Percentiles rank a stretch among this genome's conserved stretches.
Evolutionary conservation across 1,284 basidiomycete species (phyloP).

Genomic region (Lignosus rhinocerotis): DNA sequence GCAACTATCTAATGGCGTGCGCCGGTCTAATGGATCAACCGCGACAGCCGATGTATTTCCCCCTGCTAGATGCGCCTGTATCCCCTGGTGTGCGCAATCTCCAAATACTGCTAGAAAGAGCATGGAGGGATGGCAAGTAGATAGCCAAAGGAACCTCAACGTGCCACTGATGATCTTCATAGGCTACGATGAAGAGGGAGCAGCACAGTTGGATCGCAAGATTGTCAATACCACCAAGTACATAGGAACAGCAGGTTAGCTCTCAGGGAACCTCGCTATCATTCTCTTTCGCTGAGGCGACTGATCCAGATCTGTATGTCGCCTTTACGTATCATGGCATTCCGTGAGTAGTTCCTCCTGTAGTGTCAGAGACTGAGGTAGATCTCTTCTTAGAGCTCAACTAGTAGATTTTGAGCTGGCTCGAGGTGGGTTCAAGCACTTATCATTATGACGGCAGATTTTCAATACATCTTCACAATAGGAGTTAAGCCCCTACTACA

Average conservation of each 20-base stretch:
- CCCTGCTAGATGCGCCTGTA: conserved; percentile 53
- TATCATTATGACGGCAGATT: background rate
- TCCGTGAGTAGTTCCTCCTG: conserved; percentile 51
- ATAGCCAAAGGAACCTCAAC: background rate
- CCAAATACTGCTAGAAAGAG: conserved; percentile 77
- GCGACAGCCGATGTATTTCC: conserved; percentile 58
- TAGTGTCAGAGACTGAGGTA: background rate
- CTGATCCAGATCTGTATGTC: conserved; percentile 57
- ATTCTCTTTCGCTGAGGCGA: conserved; percentile 5
- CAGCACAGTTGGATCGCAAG: conserved; percentile 53
- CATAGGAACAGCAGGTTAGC: conserved; percentile 73
- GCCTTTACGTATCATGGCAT: conserved; percentile 75
- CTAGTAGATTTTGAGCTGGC: conserved; percentile 64
- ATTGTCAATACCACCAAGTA: conserved; percentile 69
- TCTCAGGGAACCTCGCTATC: conserved; percentile 27
- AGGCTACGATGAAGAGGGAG: conserved; percentile 79
- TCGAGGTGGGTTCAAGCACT: conserved; percentile 36
- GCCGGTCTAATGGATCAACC: conserved; percentile 68
- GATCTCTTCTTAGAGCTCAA: conserved; percentile 43
- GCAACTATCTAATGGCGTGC: conserved; percentile 85
- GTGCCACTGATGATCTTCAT: background rate
- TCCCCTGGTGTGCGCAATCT: conserved; percentile 73
- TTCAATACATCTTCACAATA: conserved; percentile 25
- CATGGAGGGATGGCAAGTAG: conserved; percentile 65
- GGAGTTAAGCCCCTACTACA: conserved; percentile 44